phyloP scores from a whole-genome alignment of 2,329 filamentous ascomycete species.

The Nemania sp. region DNA sequence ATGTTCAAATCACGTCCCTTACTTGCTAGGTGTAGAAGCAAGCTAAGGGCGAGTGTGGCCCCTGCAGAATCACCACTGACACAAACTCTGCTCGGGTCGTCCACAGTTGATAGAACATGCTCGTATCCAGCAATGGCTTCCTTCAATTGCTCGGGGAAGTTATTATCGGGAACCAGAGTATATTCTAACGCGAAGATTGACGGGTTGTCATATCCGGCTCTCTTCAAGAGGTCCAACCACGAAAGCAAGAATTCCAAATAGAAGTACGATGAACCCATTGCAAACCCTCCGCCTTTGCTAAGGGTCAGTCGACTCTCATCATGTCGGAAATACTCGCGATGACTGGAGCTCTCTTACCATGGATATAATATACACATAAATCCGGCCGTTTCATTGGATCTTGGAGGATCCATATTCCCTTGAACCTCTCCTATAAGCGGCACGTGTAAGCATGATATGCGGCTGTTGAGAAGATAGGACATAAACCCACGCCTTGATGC shows the following conservation, averaged over 20 bases:
- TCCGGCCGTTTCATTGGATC: constrained; percentile 66
- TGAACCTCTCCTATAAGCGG: constrained; percentile 49
- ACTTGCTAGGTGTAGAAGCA: constrained; percentile 68
- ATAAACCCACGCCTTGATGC: constrained; percentile 48
- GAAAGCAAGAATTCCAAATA: constrained; percentile 82
- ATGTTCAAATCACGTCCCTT: constrained; percentile 39
- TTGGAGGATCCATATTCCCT: constrained; percentile 71
- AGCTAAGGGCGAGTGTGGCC: constrained; percentile 70
- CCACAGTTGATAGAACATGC: constrained; percentile 63
- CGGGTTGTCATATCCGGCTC: constrained; percentile 71
- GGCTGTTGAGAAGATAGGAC: not conserved
- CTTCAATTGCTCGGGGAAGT: constrained; percentile 73
- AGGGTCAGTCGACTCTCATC: constrained; percentile 26
- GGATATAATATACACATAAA: constrained; percentile 79
- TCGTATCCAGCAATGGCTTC: constrained; percentile 72
- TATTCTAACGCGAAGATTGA: constrained; percentile 81
- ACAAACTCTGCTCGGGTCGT: constrained; percentile 64
- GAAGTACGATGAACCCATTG: constrained; percentile 80
- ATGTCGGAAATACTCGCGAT: not conserved
- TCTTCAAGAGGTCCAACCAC: constrained; percentile 68
- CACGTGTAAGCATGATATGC: constrained; percentile 22
- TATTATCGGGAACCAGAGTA: constrained; percentile 73
- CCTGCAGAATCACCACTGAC: constrained; percentile 82
- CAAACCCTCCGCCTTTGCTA: constrained; percentile 74
- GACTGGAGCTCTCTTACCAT: constrained; percentile 56